These are phyloP conservation scores for Tricharina praecox DNA, from an alignment of 495 filamentous ascomycete genomes.

Conservation along the genomic window DNA sequence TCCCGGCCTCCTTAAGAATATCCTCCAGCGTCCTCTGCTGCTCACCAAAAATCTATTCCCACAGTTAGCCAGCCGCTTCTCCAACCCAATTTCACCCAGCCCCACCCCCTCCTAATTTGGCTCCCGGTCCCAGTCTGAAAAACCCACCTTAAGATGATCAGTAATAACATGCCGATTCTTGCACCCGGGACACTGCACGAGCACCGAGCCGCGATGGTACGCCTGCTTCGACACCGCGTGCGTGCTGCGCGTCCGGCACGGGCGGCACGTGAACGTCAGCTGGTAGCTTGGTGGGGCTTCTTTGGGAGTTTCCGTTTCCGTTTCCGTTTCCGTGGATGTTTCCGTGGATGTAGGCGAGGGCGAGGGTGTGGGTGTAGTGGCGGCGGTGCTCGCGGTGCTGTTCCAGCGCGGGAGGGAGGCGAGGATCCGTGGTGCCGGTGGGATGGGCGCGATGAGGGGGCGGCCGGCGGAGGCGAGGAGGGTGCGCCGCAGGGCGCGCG, in stretches of 20 bases:
- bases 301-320: too few species aligned
- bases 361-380: slow-evolving; percentile 10
- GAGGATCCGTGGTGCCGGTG: background rate
- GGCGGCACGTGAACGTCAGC: slow-evolving; percentile 81
- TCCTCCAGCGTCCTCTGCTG: slow-evolving; percentile 51
- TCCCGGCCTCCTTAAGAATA: slow-evolving; percentile 47
- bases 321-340: too few species aligned
- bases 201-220: slow-evolving; percentile 72
- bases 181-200: slow-evolving; percentile 75
- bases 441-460: slow-evolving; percentile 8
- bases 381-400: slow-evolving; percentile 22
- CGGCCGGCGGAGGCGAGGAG: slow-evolving; percentile 12
- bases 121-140: too few species aligned
- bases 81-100: slow-evolving; percentile 3
- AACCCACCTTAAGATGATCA: slow-evolving; percentile 64
- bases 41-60: slow-evolving; percentile 47
- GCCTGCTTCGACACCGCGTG: slow-evolving; percentile 80
- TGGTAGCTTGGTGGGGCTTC: slow-evolving; percentile 40
- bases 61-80: too few species aligned
- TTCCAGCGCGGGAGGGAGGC: slow-evolving; percentile 18
- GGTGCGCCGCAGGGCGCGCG: slow-evolving; percentile 9
- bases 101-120: slow-evolving; percentile 18
- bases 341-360: too few species aligned
- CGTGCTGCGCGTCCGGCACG: slow-evolving; percentile 54
- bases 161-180: slow-evolving; percentile 74